Conservation (phyloP, 2,329 filamentous ascomycete genomes). For the Lachnellula subtilissima region DNA sequence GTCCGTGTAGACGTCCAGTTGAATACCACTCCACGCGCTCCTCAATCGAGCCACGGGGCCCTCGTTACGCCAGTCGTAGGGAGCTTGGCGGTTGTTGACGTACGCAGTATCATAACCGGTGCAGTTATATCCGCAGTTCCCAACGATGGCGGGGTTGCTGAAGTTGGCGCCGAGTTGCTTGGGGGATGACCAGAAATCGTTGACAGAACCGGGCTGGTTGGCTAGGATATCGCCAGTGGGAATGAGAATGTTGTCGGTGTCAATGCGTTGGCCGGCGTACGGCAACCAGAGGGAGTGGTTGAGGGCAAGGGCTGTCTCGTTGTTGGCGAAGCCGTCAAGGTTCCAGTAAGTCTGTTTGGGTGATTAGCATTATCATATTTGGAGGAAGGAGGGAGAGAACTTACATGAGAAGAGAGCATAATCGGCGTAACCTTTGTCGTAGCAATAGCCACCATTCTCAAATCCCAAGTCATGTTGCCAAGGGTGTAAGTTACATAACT, state of each 20-base stretch:
- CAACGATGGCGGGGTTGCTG: slow-evolving; percentile 53
- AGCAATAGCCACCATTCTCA: slow-evolving; percentile 66
- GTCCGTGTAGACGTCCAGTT: slow-evolving; percentile 74
- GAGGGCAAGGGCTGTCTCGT: slow-evolving; percentile 57
- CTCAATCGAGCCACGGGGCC: slow-evolving; percentile 62
- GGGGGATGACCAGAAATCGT: slow-evolving; percentile 76
- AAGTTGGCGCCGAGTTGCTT: slow-evolving; percentile 75
- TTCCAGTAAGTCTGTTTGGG: slow-evolving; percentile 72
- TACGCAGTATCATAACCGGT: slow-evolving; percentile 76
- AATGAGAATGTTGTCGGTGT: slow-evolving; percentile 65
- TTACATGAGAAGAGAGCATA: slow-evolving; percentile 64
- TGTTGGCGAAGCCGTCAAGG: slow-evolving; percentile 72
- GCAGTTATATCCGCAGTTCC: slow-evolving; percentile 78
- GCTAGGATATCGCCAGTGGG: slow-evolving; percentile 72
- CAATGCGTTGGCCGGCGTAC: slow-evolving; percentile 66
- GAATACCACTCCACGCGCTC: slow-evolving; percentile 75
- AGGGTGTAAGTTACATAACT: slow-evolving; percentile 72
- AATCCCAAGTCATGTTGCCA: slow-evolving; percentile 60
- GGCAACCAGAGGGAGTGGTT: slow-evolving; percentile 72
- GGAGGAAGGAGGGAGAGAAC: slow-evolving; percentile 4
- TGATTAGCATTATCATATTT: not conserved
- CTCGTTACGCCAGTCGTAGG: slow-evolving; percentile 59
- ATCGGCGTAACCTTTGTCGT: slow-evolving; percentile 75
- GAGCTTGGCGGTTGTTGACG: slow-evolving; percentile 57
- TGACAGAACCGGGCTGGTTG: slow-evolving; percentile 62